Evolutionary conservation across 2,329 filamentous ascomycete species (phyloP).

Genomic region (Aspergillus caelatus): DNA sequence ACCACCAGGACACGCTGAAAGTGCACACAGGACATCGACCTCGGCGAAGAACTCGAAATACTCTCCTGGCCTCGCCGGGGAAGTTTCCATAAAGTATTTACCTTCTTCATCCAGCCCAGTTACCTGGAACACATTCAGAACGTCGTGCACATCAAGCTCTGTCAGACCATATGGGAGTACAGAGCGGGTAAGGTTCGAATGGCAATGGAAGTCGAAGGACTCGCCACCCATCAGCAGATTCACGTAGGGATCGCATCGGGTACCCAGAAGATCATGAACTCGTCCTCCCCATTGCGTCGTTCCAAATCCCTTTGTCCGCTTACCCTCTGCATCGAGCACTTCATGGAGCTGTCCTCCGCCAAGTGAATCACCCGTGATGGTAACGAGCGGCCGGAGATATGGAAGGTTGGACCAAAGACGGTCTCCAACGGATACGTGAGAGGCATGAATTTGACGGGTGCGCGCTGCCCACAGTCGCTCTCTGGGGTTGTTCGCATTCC

Average conservation of each 20-base stretch:
- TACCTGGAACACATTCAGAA: slow-evolving; percentile 84
- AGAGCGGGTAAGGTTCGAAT: slow-evolving; percentile 77
- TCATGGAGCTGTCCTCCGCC: slow-evolving; percentile 41
- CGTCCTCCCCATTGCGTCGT: slow-evolving; percentile 60
- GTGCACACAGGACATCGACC: slow-evolving; percentile 69
- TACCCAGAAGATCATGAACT: slow-evolving; percentile 79
- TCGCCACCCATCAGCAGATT: slow-evolving; percentile 71
- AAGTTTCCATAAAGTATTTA: slow-evolving; percentile 71
- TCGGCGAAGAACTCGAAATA: slow-evolving; percentile 80
- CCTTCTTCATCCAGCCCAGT: slow-evolving; percentile 74
- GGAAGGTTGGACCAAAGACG: slow-evolving; percentile 78
- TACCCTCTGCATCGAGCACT: slow-evolving; percentile 39
- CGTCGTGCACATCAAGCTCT: slow-evolving; percentile 79
- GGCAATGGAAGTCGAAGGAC: slow-evolving; percentile 79
- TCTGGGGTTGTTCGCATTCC: slow-evolving; percentile 74
- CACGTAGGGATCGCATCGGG: slow-evolving; percentile 83
- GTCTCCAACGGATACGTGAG: slow-evolving; percentile 72
- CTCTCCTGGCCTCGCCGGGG: slow-evolving; percentile 49
- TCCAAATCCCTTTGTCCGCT: slow-evolving; percentile 38
- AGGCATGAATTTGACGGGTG: slow-evolving; percentile 76
- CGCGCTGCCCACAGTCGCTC: slow-evolving; percentile 82
- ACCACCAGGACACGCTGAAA: slow-evolving; percentile 73
- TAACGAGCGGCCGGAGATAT: slow-evolving; percentile 73
- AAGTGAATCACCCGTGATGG: slow-evolving; percentile 70
- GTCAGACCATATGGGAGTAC: slow-evolving; percentile 68